A percentile compares a stretch with the other conserved stretches of the same genome.
phyloP scores from a whole-genome alignment of 2,329 filamentous ascomycete genomes.

The Pseudogymnoascus sp. region DNA sequence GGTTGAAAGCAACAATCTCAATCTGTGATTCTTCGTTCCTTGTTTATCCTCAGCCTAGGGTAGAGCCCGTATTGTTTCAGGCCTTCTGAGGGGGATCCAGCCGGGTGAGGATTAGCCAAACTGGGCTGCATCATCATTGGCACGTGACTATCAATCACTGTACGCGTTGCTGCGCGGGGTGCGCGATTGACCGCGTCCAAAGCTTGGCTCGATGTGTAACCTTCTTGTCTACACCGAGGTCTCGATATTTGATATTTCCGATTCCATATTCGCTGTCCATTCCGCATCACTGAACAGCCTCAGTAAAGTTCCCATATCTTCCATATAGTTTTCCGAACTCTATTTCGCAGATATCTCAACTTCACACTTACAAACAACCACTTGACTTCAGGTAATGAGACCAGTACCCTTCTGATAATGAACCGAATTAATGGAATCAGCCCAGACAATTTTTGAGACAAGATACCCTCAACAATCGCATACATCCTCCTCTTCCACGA shows the following conservation, averaged over 20 bases:
- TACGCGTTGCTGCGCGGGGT: not conserved
- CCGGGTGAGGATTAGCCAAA: not conserved
- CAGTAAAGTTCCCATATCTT: not conserved
- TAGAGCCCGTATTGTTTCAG: not conserved
- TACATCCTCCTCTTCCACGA: not conserved
- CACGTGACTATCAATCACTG: not conserved
- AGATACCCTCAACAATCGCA: not conserved
- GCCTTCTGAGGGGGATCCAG: not conserved
- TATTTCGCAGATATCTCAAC: not conserved
- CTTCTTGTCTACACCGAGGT: slow-evolving; percentile 1
- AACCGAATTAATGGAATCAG: not conserved
- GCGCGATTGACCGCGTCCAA: not conserved
- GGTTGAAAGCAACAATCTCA: not conserved
- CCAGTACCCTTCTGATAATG: not conserved
- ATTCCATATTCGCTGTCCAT: not conserved
- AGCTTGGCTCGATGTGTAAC: slow-evolving; percentile 1
- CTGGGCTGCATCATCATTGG: not conserved
- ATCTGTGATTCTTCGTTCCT: not conserved
- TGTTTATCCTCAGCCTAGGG: not conserved
- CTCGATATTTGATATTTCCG: not conserved
- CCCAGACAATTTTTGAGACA: not conserved
- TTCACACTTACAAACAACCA: not conserved
- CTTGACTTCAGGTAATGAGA: not conserved
- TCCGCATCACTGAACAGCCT: not conserved
- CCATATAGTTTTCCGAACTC: not conserved